These are phyloP conservation scores for Lenzites betulinus DNA, from an alignment of 768 basidiomycete species.

Conservation along the genomic window DNA sequence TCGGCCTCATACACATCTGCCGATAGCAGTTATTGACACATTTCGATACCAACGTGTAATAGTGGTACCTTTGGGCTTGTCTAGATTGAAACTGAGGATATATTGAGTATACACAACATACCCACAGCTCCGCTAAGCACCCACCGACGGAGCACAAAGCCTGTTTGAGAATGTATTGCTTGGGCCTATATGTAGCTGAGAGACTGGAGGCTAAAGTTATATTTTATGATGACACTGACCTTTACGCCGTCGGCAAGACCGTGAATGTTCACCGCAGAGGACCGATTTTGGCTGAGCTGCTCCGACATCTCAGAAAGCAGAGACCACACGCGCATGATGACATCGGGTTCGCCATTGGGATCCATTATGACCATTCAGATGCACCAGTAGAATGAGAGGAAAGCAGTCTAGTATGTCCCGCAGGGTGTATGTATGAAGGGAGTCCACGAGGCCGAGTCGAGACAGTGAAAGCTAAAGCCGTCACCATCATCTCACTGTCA, in stretches of 20 bases:
- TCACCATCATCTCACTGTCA: too few species aligned
- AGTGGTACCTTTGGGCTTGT: constrained; percentile 76
- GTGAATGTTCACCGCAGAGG: constrained; percentile 70
- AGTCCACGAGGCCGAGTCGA: too few species aligned
- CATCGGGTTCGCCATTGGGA: constrained; percentile 52
- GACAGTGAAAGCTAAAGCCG: too few species aligned
- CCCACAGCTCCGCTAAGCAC: constrained; percentile 16
- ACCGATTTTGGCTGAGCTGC: constrained; percentile 79
- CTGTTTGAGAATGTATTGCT: constrained; percentile 86
- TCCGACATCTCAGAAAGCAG: constrained; percentile 80
- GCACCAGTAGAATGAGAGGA: too few species aligned
- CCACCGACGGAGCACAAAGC: constrained; percentile 87
- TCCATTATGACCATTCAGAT: constrained; percentile 57
- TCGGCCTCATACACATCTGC: constrained; percentile 90
- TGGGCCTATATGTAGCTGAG: constrained; percentile 56
- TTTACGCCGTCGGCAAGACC: constrained; percentile 76
- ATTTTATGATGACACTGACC: constrained; percentile 44
- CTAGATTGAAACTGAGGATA: constrained; percentile 73
- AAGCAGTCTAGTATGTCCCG: too few species aligned
- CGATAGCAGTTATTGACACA: background rate
- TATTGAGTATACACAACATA: background rate
- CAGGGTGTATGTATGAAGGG: constrained; percentile 33
- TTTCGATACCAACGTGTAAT: background rate
- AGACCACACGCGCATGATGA: constrained; percentile 57
- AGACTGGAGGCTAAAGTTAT: background rate